A percentile compares a stretch with the other conserved stretches of the same genome.
These are phyloP conservation scores for Fusarium armeniacum DNA, from an alignment of 2,329 filamentous ascomycete genomes.

Conservation along the genomic window DNA sequence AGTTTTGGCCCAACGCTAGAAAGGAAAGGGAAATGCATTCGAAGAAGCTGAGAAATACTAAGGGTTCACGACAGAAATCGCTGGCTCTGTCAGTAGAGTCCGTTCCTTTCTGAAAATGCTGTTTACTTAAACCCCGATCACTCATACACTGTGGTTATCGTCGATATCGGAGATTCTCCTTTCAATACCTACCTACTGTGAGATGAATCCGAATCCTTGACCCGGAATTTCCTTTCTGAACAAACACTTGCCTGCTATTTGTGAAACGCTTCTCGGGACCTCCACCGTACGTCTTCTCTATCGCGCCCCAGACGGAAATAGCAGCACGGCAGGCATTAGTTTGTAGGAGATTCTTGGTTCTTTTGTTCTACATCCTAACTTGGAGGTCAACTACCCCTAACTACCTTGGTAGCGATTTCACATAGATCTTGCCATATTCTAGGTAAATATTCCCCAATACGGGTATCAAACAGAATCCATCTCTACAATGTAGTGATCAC, in stretches of 20 bases:
- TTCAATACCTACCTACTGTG: neutral
- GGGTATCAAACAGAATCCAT: neutral
- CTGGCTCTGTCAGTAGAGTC: neutral
- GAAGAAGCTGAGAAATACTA: neutral
- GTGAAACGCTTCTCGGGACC: too few species aligned
- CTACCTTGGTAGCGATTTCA: neutral
- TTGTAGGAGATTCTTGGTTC: neutral
- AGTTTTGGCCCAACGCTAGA: constrained; percentile 16
- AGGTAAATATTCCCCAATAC: too few species aligned
- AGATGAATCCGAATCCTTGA: neutral
- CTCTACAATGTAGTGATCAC: neutral
- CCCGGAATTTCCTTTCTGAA: neutral
- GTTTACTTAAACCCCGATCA: neutral
- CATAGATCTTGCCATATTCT: neutral
- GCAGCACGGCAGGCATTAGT: neutral
- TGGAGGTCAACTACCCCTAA: neutral
- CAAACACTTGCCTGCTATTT: too few species aligned
- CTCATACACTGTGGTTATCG: neutral
- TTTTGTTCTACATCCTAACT: neutral
- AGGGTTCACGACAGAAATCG: neutral
- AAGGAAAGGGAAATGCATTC: constrained; percentile 26
- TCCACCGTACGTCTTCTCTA: neutral
- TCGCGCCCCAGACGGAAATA: neutral
- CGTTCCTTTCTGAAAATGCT: neutral
- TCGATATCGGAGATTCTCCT: constrained; percentile 9